These are phyloP conservation scores for Xylaria sp. DNA, from an alignment of 2,329 filamentous ascomycete genomes.

Conservation along the genomic window DNA sequence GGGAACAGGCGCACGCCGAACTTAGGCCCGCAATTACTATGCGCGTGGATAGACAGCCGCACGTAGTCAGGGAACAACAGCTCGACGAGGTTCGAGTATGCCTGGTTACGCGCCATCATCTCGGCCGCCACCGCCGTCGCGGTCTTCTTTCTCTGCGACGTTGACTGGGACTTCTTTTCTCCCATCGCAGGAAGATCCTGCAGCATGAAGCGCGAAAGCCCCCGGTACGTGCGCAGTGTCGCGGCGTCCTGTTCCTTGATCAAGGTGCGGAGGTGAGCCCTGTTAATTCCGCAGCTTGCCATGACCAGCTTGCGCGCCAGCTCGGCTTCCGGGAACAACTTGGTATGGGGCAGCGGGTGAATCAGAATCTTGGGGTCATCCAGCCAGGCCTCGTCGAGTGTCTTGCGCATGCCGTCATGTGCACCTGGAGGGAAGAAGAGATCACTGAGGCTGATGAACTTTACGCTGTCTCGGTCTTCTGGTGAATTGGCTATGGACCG, in stretches of 20 bases:
- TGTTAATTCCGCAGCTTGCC: slow-evolving; percentile 45
- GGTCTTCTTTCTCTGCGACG: slow-evolving; percentile 37
- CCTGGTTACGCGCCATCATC: slow-evolving; percentile 51
- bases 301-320: slow-evolving; percentile 43
- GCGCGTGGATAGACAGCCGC: slow-evolving; percentile 55
- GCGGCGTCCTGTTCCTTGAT: slow-evolving; percentile 41
- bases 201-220: slow-evolving; percentile 65
- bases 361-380: slow-evolving; percentile 35
- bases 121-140: slow-evolving; percentile 41
- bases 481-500: not conserved
- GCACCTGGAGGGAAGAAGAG: slow-evolving; percentile 47
- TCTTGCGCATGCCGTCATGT: slow-evolving; percentile 11
- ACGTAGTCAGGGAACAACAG: slow-evolving; percentile 51
- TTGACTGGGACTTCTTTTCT: no score
- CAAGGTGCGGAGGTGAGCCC: slow-evolving; percentile 36
- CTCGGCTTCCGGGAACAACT: slow-evolving; percentile 38
- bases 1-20: slow-evolving; percentile 48
- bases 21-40: slow-evolving; percentile 48
- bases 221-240: slow-evolving; percentile 59
- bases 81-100: slow-evolving; percentile 55
- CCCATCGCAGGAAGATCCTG: slow-evolving; percentile 37
- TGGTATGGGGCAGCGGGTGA: slow-evolving; percentile 41
- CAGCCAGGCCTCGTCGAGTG: slow-evolving; percentile 4
- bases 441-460: slow-evolving; percentile 28
- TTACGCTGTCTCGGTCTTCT: slow-evolving; percentile 2